These are phyloP conservation scores for Withania somnifera DNA, from an alignment of 305 asterid species.

Conservation along the genomic window DNA sequence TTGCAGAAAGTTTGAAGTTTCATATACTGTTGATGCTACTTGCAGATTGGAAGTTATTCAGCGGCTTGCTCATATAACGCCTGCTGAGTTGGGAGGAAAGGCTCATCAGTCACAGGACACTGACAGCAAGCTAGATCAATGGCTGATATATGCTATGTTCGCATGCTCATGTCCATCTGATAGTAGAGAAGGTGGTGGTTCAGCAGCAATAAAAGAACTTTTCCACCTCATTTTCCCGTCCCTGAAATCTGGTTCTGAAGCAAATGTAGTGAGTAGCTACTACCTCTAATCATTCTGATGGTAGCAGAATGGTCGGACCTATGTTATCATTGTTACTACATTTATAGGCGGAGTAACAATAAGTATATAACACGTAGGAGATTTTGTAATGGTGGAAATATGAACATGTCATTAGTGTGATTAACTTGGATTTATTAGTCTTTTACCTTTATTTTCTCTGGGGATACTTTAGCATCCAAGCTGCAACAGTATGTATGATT, in stretches of 20 bases:
- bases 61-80: constrained; percentile 90
- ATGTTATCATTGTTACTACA: not conserved
- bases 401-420: not conserved
- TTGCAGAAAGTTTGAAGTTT: not conserved
- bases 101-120: constrained; percentile 92
- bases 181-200: constrained; percentile 77
- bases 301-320: no score
- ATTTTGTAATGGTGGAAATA: not conserved
- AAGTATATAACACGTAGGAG: not conserved
- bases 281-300: no score
- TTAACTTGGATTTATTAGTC: not conserved
- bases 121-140: constrained; percentile 92
- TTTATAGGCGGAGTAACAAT: not conserved
- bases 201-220: constrained; percentile 78
- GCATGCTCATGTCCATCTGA: constrained; percentile 91
- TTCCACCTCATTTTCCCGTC: constrained; percentile 94
- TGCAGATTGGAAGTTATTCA: constrained; percentile 91
- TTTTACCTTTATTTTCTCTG: not conserved
- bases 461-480: not conserved
- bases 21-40: constrained; percentile 5
- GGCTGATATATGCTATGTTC: constrained; percentile 98
- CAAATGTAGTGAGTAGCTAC: constrained; percentile 73
- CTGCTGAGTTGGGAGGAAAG: constrained; percentile 95
- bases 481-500: not conserved
- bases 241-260: constrained; percentile 89